Conservation (phyloP, 2,329 filamentous ascomycete genomes). For the Exophiala sp. region DNA sequence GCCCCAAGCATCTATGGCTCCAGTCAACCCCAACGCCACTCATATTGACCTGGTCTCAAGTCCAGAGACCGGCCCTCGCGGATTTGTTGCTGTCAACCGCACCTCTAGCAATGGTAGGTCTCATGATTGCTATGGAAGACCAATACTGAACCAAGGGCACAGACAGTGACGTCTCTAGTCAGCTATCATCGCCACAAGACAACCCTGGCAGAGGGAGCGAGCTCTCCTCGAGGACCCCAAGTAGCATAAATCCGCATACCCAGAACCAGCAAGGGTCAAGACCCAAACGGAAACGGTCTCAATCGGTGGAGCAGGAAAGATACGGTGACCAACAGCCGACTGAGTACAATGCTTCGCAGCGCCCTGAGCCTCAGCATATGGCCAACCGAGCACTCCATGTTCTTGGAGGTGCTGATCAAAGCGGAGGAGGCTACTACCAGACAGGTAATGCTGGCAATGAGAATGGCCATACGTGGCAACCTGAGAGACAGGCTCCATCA, state of each 20-base stretch:
- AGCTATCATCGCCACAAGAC: conserved; percentile 14
- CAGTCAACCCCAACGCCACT: conserved; percentile 2
- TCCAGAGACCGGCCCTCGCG: conserved; percentile 13
- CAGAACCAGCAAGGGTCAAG: conserved; percentile 4
- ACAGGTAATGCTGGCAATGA: conserved; percentile 6
- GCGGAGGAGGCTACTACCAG: conserved; percentile 13
- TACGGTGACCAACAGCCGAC: conserved; percentile 9
- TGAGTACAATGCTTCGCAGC: conserved; percentile 12
- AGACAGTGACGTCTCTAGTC: conserved; percentile 16
- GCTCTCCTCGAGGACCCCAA: background rate
- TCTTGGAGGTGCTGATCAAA: conserved; percentile 17
- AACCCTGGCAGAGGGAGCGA: conserved; percentile 8
- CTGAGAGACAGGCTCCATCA: conserved; percentile 6
- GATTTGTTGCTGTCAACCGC: conserved; percentile 20
- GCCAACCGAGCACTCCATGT: conserved; percentile 26
- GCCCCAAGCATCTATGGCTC: conserved; percentile 2
- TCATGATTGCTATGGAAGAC: background rate
- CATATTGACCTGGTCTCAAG: conserved; percentile 10
- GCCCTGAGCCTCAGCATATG: conserved; percentile 23
- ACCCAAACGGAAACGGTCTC: conserved; percentile 19
- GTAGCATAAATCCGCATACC: conserved; percentile 1
- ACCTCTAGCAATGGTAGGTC: conserved; percentile 14
- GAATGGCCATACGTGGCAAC: conserved; percentile 18
- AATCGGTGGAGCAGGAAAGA: conserved; percentile 2
- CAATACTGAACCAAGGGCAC: conserved; percentile 6